Percentiles rank a stretch among this genome's conserved stretches.
phyloP scores from a whole-genome alignment of 192 early-diverging fungal genomes.

The Chytriomyces sp. region DNA sequence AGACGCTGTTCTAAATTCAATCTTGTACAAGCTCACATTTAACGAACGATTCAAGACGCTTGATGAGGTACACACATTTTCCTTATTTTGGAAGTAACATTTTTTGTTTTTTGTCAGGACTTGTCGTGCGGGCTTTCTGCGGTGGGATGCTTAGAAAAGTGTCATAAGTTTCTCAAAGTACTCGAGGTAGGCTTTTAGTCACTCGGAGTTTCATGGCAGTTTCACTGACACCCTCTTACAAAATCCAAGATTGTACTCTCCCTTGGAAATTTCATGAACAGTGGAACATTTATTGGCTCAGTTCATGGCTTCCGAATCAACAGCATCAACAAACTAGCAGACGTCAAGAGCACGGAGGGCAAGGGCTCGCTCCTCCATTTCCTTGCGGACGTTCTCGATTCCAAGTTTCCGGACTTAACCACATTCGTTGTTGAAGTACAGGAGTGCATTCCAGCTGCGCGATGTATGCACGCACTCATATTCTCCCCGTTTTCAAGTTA shows the following conservation, averaged over 20 bases:
- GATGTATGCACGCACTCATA: slow-evolving; percentile 26
- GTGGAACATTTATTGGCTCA: slow-evolving; percentile 42
- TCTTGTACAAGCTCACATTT: slow-evolving; percentile 41
- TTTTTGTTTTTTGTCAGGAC: slow-evolving; percentile 21
- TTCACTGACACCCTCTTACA: neutral
- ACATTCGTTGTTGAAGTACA: slow-evolving; percentile 36
- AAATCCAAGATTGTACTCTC: slow-evolving; percentile 44
- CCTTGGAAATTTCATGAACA: slow-evolving; percentile 51
- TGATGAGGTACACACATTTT: slow-evolving; percentile 32
- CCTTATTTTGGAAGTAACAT: neutral
- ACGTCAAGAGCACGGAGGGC: slow-evolving; percentile 39
- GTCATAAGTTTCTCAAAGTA: slow-evolving; percentile 36
- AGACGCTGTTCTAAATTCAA: slow-evolving; percentile 25
- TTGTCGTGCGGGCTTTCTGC: slow-evolving; percentile 16
- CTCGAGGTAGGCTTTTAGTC: slow-evolving; percentile 36
- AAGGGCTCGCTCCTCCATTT: slow-evolving; percentile 48
- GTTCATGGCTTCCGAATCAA: slow-evolving; percentile 48
- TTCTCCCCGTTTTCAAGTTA: slow-evolving; percentile 2
- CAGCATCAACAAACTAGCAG: slow-evolving; percentile 45
- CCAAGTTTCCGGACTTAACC: slow-evolving; percentile 39
- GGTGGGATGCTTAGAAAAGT: slow-evolving; percentile 32
- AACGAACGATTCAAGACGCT: slow-evolving; percentile 31
- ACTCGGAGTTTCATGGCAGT: slow-evolving; percentile 4
- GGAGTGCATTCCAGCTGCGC: slow-evolving; percentile 33
- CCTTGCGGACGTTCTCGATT: slow-evolving; percentile 43